Percentiles rank a stretch among this genome's conserved stretches.
Conservation (phyloP, 768 basidiomycete genomes). For the Leccinum broughii region DNA sequence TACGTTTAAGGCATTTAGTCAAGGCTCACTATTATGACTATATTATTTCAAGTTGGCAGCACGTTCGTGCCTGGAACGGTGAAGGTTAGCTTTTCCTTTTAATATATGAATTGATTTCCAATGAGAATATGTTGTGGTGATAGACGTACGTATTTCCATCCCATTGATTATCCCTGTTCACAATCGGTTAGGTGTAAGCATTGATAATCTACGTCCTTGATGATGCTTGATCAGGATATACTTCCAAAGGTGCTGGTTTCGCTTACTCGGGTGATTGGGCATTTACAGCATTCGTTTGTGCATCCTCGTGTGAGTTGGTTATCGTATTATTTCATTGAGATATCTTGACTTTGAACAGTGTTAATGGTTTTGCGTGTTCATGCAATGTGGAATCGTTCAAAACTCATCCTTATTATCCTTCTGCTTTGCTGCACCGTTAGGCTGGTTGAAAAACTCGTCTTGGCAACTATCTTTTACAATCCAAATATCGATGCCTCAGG, state of each 20-base stretch:
- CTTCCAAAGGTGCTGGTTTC: neutral
- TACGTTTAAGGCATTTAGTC: neutral
- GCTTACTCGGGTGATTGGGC: neutral
- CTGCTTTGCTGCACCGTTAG: neutral
- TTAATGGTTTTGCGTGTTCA: neutral
- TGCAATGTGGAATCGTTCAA: neutral
- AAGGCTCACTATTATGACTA: neutral
- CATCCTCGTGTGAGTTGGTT: neutral
- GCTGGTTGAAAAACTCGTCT: neutral
- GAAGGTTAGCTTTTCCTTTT: neutral
- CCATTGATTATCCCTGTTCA: neutral
- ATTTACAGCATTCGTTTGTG: neutral
- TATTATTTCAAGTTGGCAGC: neutral
- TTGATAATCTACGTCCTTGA: neutral
- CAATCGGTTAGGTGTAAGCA: neutral
- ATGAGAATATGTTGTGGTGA: neutral
- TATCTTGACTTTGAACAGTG: neutral
- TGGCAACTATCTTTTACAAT: no score
- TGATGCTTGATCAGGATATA: neutral
- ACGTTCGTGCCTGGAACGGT: neutral
- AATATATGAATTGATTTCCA: no score
- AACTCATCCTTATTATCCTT: neutral
- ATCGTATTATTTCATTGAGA: neutral
- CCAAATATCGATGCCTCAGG: no score
- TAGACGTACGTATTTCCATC: neutral